These are phyloP conservation scores for Isatis tinctoria DNA, from an alignment of 345 rosid species.

Conservation along the genomic window DNA sequence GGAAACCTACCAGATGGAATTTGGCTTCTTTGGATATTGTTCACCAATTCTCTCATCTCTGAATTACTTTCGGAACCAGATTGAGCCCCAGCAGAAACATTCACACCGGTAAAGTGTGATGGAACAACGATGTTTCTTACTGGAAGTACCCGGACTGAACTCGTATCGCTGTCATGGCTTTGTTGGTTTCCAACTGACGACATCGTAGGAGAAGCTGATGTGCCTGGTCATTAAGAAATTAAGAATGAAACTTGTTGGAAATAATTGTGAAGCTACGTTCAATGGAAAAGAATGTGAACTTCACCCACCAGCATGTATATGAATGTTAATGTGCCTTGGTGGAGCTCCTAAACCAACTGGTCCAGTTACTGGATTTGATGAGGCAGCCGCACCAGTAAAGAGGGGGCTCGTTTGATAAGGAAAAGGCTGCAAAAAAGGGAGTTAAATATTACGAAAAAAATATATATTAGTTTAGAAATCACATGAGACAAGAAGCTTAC, in stretches of 20 bases:
- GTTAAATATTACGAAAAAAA: background rate
- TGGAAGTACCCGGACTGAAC: conserved; percentile 36
- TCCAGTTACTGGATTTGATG: conserved; percentile 46
- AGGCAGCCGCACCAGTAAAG: conserved; percentile 51
- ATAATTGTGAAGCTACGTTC: background rate
- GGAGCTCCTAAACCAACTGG: conserved; percentile 65
- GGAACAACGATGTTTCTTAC: conserved; percentile 50
- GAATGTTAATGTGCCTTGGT: conserved; percentile 81
- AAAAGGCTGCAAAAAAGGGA: conserved; percentile 64
- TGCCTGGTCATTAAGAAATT: conserved; percentile 39
- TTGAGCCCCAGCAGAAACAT: conserved; percentile 38
- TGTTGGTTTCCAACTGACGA: conserved; percentile 51
- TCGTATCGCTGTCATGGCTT: conserved; percentile 40
- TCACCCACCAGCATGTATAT: conserved; percentile 88
- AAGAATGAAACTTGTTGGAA: conserved; percentile 9
- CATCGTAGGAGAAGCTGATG: conserved; percentile 47
- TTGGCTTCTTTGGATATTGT: conserved; percentile 45
- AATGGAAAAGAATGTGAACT: conserved; percentile 5
- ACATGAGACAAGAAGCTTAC: conserved; percentile 34
- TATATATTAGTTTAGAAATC: background rate
- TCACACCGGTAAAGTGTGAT: conserved; percentile 32
- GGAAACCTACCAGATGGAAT: conserved; percentile 45
- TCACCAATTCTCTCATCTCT: conserved; percentile 40
- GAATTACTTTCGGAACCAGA: conserved; percentile 47
- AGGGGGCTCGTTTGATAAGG: conserved; percentile 77